These are phyloP conservation scores for Fusarium musae DNA, from an alignment of 2,329 filamentous ascomycete species.

Conservation along the genomic window DNA sequence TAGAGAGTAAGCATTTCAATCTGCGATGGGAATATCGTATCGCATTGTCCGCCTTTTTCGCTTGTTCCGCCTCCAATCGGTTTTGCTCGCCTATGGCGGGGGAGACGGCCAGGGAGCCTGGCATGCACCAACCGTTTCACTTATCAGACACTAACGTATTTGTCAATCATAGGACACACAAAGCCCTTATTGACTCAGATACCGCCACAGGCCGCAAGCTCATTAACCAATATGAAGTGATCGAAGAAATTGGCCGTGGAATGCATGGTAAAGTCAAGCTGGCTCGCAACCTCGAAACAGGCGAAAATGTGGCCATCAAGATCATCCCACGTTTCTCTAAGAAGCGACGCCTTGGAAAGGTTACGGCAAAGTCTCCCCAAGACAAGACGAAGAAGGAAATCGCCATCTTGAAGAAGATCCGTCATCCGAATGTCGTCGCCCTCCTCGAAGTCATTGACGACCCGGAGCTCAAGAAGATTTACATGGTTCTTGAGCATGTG, in stretches of 20 bases:
- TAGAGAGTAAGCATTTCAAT: conserved; percentile 71
- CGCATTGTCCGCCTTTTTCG: not conserved
- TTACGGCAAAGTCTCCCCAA: conserved; percentile 71
- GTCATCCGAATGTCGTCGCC: conserved; percentile 96
- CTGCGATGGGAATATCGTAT: conserved; percentile 1
- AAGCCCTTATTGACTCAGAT: conserved; percentile 90
- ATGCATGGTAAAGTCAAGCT: conserved; percentile 98
- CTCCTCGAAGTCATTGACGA: conserved; percentile 98
- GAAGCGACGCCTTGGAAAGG: conserved; percentile 88
- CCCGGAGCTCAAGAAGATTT: conserved; percentile 95
- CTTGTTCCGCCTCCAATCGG: conserved; percentile 5
- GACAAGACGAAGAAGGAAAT: conserved; percentile 96
- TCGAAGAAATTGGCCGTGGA: conserved; percentile 94
- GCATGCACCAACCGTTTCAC: conserved; percentile 10
- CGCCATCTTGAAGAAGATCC: conserved; percentile 97
- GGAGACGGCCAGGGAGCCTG: conserved; percentile 19
- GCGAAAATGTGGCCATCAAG: conserved; percentile 92
- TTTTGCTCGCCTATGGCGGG: conserved; percentile 14
- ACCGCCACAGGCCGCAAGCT: conserved; percentile 90
- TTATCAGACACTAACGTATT: conserved; percentile 30
- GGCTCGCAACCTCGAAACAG: conserved; percentile 80
- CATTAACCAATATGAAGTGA: conserved; percentile 97
- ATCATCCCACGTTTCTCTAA: conserved; percentile 97
- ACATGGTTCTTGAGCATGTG: conserved; percentile 96
- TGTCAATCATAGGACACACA: conserved; percentile 74